Base-by-base conservation (phyloP, 441 rosid species). In the Geranium incanum region DNA sequence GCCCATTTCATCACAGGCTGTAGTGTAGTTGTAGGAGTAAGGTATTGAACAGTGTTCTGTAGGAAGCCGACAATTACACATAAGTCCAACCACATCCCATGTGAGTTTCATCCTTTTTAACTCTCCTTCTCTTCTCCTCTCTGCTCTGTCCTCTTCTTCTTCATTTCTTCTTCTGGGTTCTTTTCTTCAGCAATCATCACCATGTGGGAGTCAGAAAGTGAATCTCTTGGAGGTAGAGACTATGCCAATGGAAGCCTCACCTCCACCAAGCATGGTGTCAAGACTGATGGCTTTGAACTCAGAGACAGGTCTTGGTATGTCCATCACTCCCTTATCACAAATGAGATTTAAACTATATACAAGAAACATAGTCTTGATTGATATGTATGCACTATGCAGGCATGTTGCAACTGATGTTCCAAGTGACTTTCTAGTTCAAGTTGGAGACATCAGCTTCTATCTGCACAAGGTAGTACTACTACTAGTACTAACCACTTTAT, bases 191-290 rank as follows among this genome's bases (percentile, higher is more conserved):
- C 18, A 19, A 16, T 11, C 64, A 59, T 18, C 71, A 81, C n/a
- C 84, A 94, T 94, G 97, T 92, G 97, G 99, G 97, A 92, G 62
- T 91, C 97, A 0, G 97, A 94, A 82, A 86, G 70, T 38, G 97
- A 92, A 55, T 82, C 85, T 18, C 70, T 83, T 36, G 82, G 84
- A n/a, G 89, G 89, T 36, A 73, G 97, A 79, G 95, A 87, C 45
- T 89, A 89, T 68, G 95, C 85, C n/a, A 89, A 87, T 79, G 99
- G 93, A 73, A 82, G 81, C 69, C 86, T 88, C 67, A 77, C 81
- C 74, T 81, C 97, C 15, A 81, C 72, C 80, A 90, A 84, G 60
- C 95, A 85, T 67, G 84, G 82, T 0, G 84, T 94, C 74, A 86
- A 89, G 75, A 87, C 91, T 70, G 97, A 87, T 76, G 97, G 95